These are phyloP conservation scores for Endothia cerciana DNA, from an alignment of 2,329 filamentous ascomycete genomes.

Conservation along the genomic window DNA sequence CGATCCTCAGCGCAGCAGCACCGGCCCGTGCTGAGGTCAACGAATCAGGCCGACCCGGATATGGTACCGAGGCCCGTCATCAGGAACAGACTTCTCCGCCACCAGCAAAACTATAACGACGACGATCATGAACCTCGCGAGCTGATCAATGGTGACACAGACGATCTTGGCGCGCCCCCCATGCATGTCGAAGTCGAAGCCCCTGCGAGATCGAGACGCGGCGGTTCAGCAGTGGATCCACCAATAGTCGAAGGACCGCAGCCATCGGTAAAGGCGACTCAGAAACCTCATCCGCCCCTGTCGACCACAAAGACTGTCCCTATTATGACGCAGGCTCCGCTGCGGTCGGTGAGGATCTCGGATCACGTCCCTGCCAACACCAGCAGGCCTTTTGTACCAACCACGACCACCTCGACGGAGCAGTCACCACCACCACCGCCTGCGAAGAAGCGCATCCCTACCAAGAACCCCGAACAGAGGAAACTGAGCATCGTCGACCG, in stretches of 20 bases:
- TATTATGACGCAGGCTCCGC: constrained; percentile 24
- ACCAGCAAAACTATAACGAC: not conserved
- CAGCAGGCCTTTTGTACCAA: constrained; percentile 24
- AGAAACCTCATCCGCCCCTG: constrained; percentile 12
- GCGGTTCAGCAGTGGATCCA: constrained; percentile 22
- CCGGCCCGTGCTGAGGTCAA: constrained; percentile 28
- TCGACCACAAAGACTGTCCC: constrained; percentile 9
- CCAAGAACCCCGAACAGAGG: constrained; percentile 28
- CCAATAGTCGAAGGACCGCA: not conserved
- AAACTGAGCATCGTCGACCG: constrained; percentile 58
- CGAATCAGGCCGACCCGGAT: constrained; percentile 24
- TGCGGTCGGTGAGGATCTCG: constrained; percentile 21
- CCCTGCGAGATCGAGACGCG: constrained; percentile 13
- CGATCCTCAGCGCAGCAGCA: constrained; percentile 16
- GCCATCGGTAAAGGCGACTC: constrained; percentile 15
- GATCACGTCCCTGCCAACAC: constrained; percentile 27
- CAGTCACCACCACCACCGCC: constrained; percentile 14
- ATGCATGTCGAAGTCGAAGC: constrained; percentile 9
- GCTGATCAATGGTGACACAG: constrained; percentile 8
- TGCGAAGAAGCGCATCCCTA: constrained; percentile 18
- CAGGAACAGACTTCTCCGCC: constrained; percentile 19
- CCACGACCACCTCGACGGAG: constrained; percentile 1
- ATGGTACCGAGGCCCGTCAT: constrained; percentile 20
- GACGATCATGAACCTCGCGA: constrained; percentile 5
- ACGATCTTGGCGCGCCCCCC: constrained; percentile 20